Base-by-base conservation (phyloP, 208 protist genomes). In the Trypanosoma caninum region DNA sequence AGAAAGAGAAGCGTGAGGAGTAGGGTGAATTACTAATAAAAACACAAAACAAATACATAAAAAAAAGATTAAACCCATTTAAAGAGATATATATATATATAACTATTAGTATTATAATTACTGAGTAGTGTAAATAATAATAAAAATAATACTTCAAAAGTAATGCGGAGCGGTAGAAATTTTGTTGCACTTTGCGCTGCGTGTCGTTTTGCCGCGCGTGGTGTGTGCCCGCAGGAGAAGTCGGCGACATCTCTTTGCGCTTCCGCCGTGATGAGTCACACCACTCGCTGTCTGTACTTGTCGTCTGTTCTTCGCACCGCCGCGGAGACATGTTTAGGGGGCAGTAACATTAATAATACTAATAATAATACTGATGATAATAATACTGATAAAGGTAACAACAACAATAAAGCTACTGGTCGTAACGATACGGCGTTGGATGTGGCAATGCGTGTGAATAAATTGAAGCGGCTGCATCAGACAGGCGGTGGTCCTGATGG, bases 391-490 rank as follows among this genome's bases (percentile, higher is more conserved):
- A 63, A 25, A 14, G 54, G 44, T 31, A 53, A 25, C 31, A 22
- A 47, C 7, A 23, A 20, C 38, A 44, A 37, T 35, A 44, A 14
- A 44, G 2, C 31, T n/a, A 18, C 18, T 38, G 60, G 23, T 34
- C 68, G 38, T n/a, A 30, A 62, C 13, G 81, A 71, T 30, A 83
- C 64, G 31, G 89, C 86, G 0, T 69, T 95, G 7, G 89, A 93
- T 59, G 78, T 95, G n/a, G 89, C 89, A 23, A 91, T 92, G 72
- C 72, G 74, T 4, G 89, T 93, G 23, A 95, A 93, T 60, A 85
- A 84, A 53, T 55, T 95, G 27, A 95, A 95, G 61, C 74, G 81
- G 52, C 41, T 66, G 31, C 89, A 95, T 38, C 89, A 95, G 65
- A 82, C 69, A 4, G 78, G 76, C 25, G 80, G 74, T 11, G 75